Evolutionary conservation across 352 stramenopile species (phyloP).

Genomic region (Phytophthora ohioensis): DNA sequence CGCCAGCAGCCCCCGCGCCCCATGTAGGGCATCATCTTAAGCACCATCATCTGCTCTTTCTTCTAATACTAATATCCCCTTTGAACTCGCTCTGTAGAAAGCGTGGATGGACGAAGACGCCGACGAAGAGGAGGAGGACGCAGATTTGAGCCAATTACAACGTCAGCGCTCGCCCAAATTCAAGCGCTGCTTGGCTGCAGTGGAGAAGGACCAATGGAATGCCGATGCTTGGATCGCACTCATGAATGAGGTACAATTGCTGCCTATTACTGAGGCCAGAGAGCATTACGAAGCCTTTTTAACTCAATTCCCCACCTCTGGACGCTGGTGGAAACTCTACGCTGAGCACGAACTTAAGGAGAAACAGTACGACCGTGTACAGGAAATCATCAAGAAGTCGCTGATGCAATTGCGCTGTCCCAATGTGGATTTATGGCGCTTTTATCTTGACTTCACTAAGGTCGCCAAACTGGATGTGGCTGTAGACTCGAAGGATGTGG

Average conservation of each 20-base stretch:
- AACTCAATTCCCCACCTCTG: constrained; percentile 73
- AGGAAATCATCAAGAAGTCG: constrained; percentile 90
- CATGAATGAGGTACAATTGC: constrained; percentile 80
- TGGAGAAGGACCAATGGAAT: constrained; percentile 75
- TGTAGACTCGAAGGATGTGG: constrained; percentile 61
- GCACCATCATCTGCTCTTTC: neutral
- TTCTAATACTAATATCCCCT: neutral
- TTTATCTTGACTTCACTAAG: constrained; percentile 91
- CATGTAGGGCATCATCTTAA: constrained; percentile 14
- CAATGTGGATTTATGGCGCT: constrained; percentile 87
- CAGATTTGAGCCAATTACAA: constrained; percentile 71
- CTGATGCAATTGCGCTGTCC: constrained; percentile 86
- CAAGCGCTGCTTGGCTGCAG: constrained; percentile 57
- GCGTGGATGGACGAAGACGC: constrained; percentile 85
- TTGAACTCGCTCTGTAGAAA: constrained; percentile 44
- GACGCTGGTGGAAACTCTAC: constrained; percentile 89
- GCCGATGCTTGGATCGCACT: constrained; percentile 81
- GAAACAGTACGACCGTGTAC: constrained; percentile 87
- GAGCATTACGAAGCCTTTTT: constrained; percentile 86
- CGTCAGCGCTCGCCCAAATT: constrained; percentile 67
- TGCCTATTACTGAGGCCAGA: constrained; percentile 70
- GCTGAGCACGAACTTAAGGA: constrained; percentile 87
- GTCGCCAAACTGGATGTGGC: constrained; percentile 85
- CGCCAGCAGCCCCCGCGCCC: constrained; percentile 10
- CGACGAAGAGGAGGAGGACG: constrained; percentile 86